These are phyloP conservation scores for Piromyces finnis DNA, from an alignment of 192 early-diverging fungal genomes.

Conservation along the genomic window DNA sequence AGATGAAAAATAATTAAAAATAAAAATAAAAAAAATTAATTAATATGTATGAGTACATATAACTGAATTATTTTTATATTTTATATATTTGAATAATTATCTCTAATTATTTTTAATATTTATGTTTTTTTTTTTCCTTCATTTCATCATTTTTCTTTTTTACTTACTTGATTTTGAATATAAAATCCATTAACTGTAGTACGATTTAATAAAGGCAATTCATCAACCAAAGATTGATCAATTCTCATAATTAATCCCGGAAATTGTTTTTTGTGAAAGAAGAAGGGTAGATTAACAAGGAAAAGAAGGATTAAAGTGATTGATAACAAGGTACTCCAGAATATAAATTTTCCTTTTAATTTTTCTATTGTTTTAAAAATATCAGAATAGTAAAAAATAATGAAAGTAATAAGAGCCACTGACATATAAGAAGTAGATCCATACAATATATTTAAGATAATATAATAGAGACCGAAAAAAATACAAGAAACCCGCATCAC, in stretches of 20 bases:
- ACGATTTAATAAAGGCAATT: not conserved
- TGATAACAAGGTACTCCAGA: not conserved
- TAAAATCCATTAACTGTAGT: not conserved
- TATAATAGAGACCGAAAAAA: not conserved
- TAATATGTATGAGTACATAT: no score
- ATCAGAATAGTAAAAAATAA: not conserved
- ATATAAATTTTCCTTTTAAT: not conserved
- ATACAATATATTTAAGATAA: not conserved
- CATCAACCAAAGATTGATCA: not conserved
- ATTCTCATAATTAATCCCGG: not conserved
- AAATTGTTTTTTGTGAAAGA: not conserved
- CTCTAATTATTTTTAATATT: no score
- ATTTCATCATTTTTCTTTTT: no score
- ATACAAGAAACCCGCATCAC: not conserved
- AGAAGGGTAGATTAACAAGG: not conserved
- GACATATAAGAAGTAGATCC: not conserved
- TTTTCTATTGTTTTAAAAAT: not conserved
- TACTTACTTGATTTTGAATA: not conserved
- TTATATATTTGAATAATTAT: no score
- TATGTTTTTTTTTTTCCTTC: no score
- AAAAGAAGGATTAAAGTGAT: not conserved
- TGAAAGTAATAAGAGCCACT: not conserved
- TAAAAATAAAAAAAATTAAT: not conserved
- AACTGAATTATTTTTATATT: no score
- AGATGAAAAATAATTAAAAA: no score